Evolutionary conservation across 768 basidiomycete genomes (phyloP), one percentile per base, ranked within the genome.

Genomic region (Ephemerocybe angulata): DNA sequence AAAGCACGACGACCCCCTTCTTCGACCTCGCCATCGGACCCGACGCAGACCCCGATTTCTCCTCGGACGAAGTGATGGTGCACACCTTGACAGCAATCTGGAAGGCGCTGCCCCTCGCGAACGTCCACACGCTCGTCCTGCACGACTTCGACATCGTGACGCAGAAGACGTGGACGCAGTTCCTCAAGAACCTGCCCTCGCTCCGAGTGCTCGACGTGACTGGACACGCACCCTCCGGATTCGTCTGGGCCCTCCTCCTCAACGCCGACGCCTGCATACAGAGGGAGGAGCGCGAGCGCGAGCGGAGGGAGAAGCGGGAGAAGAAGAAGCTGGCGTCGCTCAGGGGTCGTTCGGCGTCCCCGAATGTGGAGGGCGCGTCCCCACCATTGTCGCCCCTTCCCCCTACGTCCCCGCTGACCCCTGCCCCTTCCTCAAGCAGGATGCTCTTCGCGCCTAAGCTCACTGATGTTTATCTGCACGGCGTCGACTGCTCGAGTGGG

Each of bases 211-310:
- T 76, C 7, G 70, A 74, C 53, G 66, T 75, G 24, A 62, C 62
- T 21, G 75, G 75, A 0, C 56, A 67, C 42, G 64, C 70, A n/a
- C 74, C 75, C 5, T 75, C 68, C 7, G 75, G 75, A 7, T 57
- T 76, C 15, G 62, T 67, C 4, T 76, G 74, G 75, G 68, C 73
- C 30, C 63, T 76, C 19, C 63, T 76, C 0, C 55, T 75, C 46
- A 71, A 75, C 54, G 72, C 72, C 17, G 57, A 67, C 25, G 59
- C 68, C 6, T 64, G 67, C 30, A 62, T 62, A 7, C 64, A 67
- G 54, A 55, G 63, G 28, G 67, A 66, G 22, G 61, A 64, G 50
- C 63, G 64, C 22, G 62, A 67, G 47, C 56, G 56, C n/a, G 58
- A 55, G 48, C 47, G 54, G 28, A 49, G 28, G 38, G 53, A 54